Evolutionary conservation across 139 green algal genomes (phyloP), one percentile per base, ranked within the genome.

Genomic region (Coelastrella sp.): DNA sequence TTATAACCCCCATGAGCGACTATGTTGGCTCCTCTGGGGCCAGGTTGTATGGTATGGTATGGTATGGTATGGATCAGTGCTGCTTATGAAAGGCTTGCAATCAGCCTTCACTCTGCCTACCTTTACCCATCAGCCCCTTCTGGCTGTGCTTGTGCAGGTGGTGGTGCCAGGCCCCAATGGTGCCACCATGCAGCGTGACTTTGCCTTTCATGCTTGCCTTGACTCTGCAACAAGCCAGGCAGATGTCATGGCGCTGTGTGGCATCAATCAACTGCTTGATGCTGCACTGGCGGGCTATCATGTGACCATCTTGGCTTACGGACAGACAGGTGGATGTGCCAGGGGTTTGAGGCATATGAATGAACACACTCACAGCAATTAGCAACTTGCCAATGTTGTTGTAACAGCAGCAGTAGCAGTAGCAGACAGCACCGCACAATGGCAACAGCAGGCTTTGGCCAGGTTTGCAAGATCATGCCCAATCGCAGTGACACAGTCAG

Each of bases 251-350:
- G 78, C 92, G 11, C 92, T 94, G 70, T 96, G 94, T 84, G 94
- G 94, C 49, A 94, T 96, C 20, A 90, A 91, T 20, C 93, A 92
- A 93, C 95, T 99, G 87, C 93, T 99, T 66, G 95, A 99, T 86
- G 97, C 96, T 0, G 95, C 96, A 7, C 89, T 98, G 87, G 91
- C 94, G 15, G 97, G 97, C 7, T 98, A 97, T 88, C 96, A 98
- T 90, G 95, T 96, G 24, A 96, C 94, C 6, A 89, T 94, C 10
- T 93, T 96, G 90, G 94, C 92, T 7, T 95, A 98, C 93, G 61
- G 96, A 84, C 86, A 95, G 74, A 95, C 93, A 61, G 93, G 90
- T 95, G 89, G 8, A 90, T 8, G 9, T 59, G 76, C 76, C 8
- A 20, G 14, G 12, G 74, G 74, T 35, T 49, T 49, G 35, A 49